phyloP scores from a whole-genome alignment of 208 protist genomes.

The Trypanosoma platydactyli region DNA sequence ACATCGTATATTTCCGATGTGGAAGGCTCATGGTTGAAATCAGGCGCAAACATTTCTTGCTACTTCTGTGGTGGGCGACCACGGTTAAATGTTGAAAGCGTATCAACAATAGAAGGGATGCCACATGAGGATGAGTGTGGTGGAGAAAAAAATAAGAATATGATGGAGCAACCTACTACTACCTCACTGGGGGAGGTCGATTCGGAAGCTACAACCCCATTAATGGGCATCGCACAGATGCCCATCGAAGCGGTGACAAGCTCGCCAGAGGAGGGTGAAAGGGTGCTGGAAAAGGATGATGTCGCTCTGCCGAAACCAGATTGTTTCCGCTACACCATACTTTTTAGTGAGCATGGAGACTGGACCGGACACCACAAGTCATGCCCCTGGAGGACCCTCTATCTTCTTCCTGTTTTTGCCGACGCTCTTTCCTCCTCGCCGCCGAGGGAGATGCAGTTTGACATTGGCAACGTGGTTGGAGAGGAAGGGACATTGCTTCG shows the following conservation, averaged over 20 bases:
- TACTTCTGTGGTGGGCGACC: constrained; percentile 27
- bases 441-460: constrained; percentile 17
- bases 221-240: neutral
- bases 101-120: neutral
- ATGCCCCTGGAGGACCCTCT: constrained; percentile 29
- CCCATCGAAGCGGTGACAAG: neutral
- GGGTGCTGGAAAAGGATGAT: neutral
- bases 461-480: neutral
- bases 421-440: neutral
- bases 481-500: constrained; percentile 5
- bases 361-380: constrained; percentile 15
- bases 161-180: neutral
- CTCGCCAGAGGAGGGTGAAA: neutral
- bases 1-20: neutral
- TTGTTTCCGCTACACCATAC: constrained; percentile 7
- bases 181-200: neutral
- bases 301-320: neutral
- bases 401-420: constrained; percentile 22
- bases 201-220: neutral
- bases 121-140: neutral
- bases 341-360: constrained; percentile 15
- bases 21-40: neutral
- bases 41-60: constrained; percentile 9
- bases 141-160: neutral
- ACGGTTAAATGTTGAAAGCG: constrained; percentile 1